Evolutionary conservation across 176 grass and related monocot genomes (phyloP), one percentile per base, ranked within the genome.

Genomic region (Triticum monococcum): DNA sequence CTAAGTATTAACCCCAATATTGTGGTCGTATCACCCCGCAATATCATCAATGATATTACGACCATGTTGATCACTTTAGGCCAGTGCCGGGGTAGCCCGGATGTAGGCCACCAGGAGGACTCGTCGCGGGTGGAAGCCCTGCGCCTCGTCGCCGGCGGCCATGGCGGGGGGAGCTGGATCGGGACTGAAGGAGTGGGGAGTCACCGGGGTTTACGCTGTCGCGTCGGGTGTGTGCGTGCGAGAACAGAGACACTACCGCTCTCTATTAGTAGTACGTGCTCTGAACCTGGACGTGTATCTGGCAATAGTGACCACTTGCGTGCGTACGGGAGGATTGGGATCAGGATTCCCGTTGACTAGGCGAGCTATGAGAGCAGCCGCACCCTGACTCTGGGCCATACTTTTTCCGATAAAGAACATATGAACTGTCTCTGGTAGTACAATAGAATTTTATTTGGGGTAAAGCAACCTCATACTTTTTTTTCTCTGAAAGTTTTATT

Each of bases 201-300:
- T 26, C 68, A 43, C 60, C 24, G 28, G 62, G 17, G 70, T 46
- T 73, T 46, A 45, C 7, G 1, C 69, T 64, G 62, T 28, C 61
- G n/a, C 12, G 23, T 23, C 1, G 24, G 24, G 30, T 68, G 28
- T 30, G 28, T 30, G 28, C 28, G 32, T 40, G 71, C 0, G 41
- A 25, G 12, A 74, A 23, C 40, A 46, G 38, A 26, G 24, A 23
- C 4, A 40, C 25, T n/a, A 12, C 17, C 20, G 31, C 74, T 76
- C 9, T 45, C 3, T 45, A 76, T 76, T 76, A 76, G 12, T 72
- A 48, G 38, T 5, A 63, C 17, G 83, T 76, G 89, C 82, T 33
- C 13, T 86, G 92, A 91, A 91, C 89, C 89, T 94, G 84, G 89
- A 94, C 92, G 5, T 5, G 75, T 37, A 8, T 5, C 18, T 36